Evolutionary conservation across 2,329 filamentous ascomycete species (phyloP), one percentile per base, ranked within the genome.

Genomic region (Alternaria incomplexa): DNA sequence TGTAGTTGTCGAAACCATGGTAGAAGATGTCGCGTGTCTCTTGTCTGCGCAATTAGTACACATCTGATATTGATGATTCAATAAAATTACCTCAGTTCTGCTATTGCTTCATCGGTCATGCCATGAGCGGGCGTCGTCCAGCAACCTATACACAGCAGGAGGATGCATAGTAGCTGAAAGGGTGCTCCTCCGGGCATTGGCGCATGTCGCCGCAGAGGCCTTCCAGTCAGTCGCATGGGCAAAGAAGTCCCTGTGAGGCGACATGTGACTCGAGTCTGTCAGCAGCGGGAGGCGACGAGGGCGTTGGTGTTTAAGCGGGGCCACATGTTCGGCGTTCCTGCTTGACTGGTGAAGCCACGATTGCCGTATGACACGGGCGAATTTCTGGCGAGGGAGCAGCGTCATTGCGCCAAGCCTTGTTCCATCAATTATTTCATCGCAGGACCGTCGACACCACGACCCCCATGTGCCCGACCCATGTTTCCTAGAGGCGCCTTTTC

Each of bases 1-100:
- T 96, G 83, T 99, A 99, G 80, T 95, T 97, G 81, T 94, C 90
- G 83, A 90, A 98, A 63, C 96, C 96, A 84, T 99, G 96, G 80
- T 97, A 97, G 84, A 98, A 98, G 86, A 98, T 93, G 71, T 92
- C 86, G 61, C 77, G 72, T 25, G 84, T 84, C 66, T 85, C 83
- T 71, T 82, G 81, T 70, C 82, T 83, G 62, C 40, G 26, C 25
- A 13, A 45, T 73, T 23, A 70, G 70, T 28, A 48, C n/a, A 22
- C 51, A 48, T 15, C 48, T 23, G n/a, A n/a, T 23, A 13, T 7
- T 1, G 12, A 46, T 15, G 12, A 15, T 10, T 13, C 9, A 15
- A 46, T 5, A n/a, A 5, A 12, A 3, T 13, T 57, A 82, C 80
- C 81, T 78, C 44, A 85, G 73, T 45, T 64, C 63, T 10, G 74